A percentile compares a stretch with the other conserved stretches of the same genome.
These are phyloP conservation scores for Breviolum minutum DNA, from an alignment of 73 alveolate genomes.

Conservation along the genomic window DNA sequence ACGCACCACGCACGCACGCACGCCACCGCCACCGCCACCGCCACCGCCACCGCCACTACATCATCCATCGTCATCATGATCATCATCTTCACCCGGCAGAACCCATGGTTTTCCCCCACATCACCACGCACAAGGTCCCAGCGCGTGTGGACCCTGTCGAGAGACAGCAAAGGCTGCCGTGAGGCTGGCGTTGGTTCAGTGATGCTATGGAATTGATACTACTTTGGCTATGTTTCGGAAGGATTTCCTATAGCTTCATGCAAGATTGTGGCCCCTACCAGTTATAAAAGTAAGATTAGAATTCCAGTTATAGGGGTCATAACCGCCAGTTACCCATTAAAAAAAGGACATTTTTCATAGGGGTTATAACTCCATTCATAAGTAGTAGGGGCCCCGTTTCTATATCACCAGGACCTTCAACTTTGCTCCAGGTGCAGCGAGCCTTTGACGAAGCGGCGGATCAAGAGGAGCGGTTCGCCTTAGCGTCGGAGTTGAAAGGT, in stretches of 20 bases:
- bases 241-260: no score
- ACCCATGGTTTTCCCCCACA: background rate
- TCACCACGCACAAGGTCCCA: constrained; percentile 31
- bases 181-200: constrained; percentile 35
- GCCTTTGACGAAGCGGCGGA: constrained; percentile 70
- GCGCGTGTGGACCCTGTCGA: constrained; percentile 75
- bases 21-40: no score
- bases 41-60: no score
- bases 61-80: background rate
- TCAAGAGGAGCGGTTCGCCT: constrained; percentile 75
- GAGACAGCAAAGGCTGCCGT: constrained; percentile 94
- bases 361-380: background rate
- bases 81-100: background rate
- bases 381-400: background rate
- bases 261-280: no score
- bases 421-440: constrained; percentile 39
- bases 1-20: no score
- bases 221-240: no score
- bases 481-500: constrained; percentile 75
- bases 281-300: no score
- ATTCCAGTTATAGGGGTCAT: no score
- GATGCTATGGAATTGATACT: background rate
- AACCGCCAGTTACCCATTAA: no score
- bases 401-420: background rate
- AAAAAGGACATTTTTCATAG: no score